These are phyloP conservation scores for Pisolithus tinctorius DNA, from an alignment of 768 basidiomycete species.

Conservation along the genomic window DNA sequence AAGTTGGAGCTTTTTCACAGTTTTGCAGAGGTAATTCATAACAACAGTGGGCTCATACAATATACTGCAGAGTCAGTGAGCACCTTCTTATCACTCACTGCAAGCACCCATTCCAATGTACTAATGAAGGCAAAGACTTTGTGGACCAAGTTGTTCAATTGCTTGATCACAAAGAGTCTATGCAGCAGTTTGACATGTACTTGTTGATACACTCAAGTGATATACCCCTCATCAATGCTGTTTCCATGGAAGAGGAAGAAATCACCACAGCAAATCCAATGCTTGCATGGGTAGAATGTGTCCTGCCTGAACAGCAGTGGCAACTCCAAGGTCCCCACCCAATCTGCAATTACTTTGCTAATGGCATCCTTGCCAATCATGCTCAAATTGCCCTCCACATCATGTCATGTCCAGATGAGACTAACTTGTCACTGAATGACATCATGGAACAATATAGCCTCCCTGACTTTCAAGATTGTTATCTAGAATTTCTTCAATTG, in stretches of 20 bases:
- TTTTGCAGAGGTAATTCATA: slow-evolving; percentile 9
- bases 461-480: slow-evolving; percentile 14
- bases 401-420: not conserved
- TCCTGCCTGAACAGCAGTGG: not conserved
- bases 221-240: not conserved
- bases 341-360: too few species aligned
- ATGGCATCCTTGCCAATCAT: too few species aligned
- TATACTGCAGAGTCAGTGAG: slow-evolving; percentile 32
- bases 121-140: slow-evolving; percentile 24
- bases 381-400: not conserved
- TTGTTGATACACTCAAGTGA: slow-evolving; percentile 2
- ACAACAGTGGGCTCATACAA: slow-evolving; percentile 25
- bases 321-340: not conserved
- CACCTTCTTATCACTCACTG: slow-evolving; percentile 26
- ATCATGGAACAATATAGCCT: slow-evolving; percentile 10
- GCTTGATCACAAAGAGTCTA: slow-evolving; percentile 26
- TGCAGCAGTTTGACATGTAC: slow-evolving; percentile 9
- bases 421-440: not conserved
- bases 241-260: not conserved
- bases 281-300: not conserved
- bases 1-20: not conserved
- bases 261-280: not conserved
- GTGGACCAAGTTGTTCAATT: slow-evolving; percentile 27
- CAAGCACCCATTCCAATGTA: slow-evolving; percentile 24
- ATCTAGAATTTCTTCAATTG: not conserved